Percentiles rank a stretch among this genome's conserved stretches.
Evolutionary conservation across 2,329 filamentous ascomycete species (phyloP).

Genomic region (Penicillium vulpinum): DNA sequence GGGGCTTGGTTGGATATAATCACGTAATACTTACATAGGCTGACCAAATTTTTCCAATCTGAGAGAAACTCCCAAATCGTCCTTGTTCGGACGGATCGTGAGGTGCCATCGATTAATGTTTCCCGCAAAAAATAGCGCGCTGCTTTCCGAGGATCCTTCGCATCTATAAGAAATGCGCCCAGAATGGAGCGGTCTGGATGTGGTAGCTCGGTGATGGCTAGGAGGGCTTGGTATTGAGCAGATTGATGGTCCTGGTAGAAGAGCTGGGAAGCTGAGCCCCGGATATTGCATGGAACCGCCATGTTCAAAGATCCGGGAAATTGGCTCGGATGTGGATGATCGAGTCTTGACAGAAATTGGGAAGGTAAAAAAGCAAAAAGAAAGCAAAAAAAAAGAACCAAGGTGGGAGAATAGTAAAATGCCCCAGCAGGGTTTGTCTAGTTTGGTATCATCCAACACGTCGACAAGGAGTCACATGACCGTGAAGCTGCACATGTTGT

Average conservation of each 20-base stretch:
- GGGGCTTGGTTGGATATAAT: not conserved
- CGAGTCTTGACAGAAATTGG: not conserved
- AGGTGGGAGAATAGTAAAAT: too few relatives aligned
- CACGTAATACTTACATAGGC: not conserved
- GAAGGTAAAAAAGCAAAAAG: not conserved
- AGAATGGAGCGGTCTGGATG: not conserved
- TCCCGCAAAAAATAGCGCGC: not conserved
- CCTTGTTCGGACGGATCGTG: not conserved
- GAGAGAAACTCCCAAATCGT: not conserved
- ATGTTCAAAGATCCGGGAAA: not conserved
- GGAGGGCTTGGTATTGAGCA: not conserved
- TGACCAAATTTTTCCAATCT: not conserved
- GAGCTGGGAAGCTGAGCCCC: not conserved
- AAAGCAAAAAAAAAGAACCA: not conserved
- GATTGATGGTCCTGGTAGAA: not conserved
- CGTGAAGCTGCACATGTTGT: too few relatives aligned
- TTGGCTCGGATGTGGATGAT: not conserved
- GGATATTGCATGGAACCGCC: not conserved
- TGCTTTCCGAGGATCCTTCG: not conserved
- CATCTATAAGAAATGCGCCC: not conserved
- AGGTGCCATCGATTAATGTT: not conserved
- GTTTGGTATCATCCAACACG: too few relatives aligned
- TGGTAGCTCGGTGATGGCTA: not conserved
- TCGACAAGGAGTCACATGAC: too few relatives aligned
- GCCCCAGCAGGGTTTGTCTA: too few relatives aligned